Conservation (phyloP, 768 basidiomycete species). For the Pleurotus salmoneostramineus region DNA sequence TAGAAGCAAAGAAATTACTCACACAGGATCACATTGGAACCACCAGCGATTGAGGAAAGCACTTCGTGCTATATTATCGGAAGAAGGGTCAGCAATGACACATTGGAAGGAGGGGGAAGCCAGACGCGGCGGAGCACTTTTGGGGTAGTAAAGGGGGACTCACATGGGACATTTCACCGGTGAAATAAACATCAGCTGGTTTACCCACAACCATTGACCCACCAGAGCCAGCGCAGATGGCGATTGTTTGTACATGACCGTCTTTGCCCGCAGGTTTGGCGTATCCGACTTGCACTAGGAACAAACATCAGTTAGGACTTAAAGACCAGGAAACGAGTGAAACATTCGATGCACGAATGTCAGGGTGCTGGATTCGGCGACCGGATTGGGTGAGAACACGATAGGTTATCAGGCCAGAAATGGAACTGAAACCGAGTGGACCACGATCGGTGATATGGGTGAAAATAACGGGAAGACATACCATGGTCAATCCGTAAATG, state of each 20-base stretch:
- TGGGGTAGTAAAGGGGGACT: conserved; percentile 18
- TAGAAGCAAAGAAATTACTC: conserved; percentile 25
- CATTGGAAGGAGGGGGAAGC: conserved; percentile 6
- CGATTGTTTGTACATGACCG: conserved; percentile 52
- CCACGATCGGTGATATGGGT: conserved; percentile 1
- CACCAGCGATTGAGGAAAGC: conserved; percentile 71
- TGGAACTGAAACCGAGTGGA: conserved; percentile 8
- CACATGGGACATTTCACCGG: conserved; percentile 92
- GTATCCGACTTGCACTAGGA: conserved; percentile 66
- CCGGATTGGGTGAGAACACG: conserved; percentile 15
- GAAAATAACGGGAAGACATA: conserved; percentile 25
- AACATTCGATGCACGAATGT: conserved; percentile 6
- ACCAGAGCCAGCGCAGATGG: conserved; percentile 91
- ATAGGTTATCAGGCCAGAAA: conserved; percentile 16
- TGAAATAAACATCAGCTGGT: conserved; percentile 84
- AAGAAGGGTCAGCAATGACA: conserved; percentile 9
- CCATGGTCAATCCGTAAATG: conserved; percentile 58
- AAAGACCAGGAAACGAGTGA: neutral
- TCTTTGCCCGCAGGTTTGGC: conserved; percentile 24
- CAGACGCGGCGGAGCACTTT: too few relatives aligned
- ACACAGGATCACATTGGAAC: conserved; percentile 84
- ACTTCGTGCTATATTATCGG: conserved; percentile 71
- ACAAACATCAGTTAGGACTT: conserved; percentile 5
- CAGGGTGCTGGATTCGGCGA: conserved; percentile 10
- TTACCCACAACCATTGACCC: conserved; percentile 69